Conservation (phyloP, 345 rosid species). For the Viola odorata region DNA sequence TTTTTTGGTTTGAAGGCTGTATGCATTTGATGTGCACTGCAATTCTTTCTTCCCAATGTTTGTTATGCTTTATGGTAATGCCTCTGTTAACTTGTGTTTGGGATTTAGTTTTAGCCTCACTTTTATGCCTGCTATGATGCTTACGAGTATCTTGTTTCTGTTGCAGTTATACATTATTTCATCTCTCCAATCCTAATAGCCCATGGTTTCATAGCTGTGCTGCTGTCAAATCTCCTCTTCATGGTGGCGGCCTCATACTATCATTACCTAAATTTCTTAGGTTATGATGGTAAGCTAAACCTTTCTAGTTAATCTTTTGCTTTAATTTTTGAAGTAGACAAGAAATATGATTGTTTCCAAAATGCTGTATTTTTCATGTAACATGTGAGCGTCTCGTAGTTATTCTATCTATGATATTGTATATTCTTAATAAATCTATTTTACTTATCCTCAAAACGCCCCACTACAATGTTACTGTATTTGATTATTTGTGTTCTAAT, state of each 20-base stretch:
- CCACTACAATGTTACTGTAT: too few species aligned
- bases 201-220: slow-evolving; percentile 79
- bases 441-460: too few species aligned
- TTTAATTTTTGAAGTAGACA: neutral
- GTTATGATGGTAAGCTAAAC: slow-evolving; percentile 78
- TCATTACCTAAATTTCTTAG: slow-evolving; percentile 96
- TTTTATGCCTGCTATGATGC: neutral
- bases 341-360: neutral
- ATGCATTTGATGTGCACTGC: slow-evolving; percentile 99
- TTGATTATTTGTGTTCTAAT: too few species aligned
- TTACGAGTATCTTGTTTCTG: slow-evolving; percentile 15
- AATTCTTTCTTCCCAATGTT: slow-evolving; percentile 99
- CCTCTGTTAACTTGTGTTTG: slow-evolving; percentile 1
- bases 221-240: slow-evolving; percentile 88
- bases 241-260: slow-evolving; percentile 90
- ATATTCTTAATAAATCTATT: too few species aligned
- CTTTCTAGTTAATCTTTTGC: neutral
- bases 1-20: slow-evolving; percentile 56
- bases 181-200: slow-evolving; percentile 79
- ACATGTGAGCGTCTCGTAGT: too few species aligned
- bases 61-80: slow-evolving; percentile 82
- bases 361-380: too few species aligned
- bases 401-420: too few species aligned
- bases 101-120: slow-evolving; percentile 1
- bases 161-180: slow-evolving; percentile 88